Evolutionary conservation across 1,284 basidiomycete genomes (phyloP), one percentile per base, ranked within the genome.

Genomic region (Apiotrichum gracile): DNA sequence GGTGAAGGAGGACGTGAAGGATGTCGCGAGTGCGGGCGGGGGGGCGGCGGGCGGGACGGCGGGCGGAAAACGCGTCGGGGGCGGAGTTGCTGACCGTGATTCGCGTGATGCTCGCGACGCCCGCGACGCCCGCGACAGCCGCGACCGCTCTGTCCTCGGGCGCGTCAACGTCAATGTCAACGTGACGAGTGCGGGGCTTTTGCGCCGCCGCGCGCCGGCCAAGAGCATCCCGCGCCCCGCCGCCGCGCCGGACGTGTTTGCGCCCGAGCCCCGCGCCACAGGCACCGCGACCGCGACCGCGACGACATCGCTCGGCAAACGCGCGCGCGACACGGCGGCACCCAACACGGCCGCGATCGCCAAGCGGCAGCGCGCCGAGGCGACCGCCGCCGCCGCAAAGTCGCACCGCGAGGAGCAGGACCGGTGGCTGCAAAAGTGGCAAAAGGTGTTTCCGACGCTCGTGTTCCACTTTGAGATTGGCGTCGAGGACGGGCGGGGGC

Each of bases 361-460:
- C 10, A 57, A 60, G 42, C 53, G 57, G 24, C 39, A 51, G 7
- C 54, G 56, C 19, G 49, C 51, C 6, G 50, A 54, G 19, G 45
- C 50, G 24, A 50, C 55, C 3, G 31, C 51, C 17, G 5, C 31
- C 19, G 49, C 50, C n/a, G 52, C 47, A 21, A 55, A 57, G 55
- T 26, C 24, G 5, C 39, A 51, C 21, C 55, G 55, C 41, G 78
- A 57, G 21, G 81, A 82, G 61, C 81, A 83, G 57, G 79, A 80
- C 19, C 85, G 88, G 62, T 97, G 91, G 78, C 83, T 82, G 61
- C 73, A 81, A 40, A 96, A 91, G 77, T 97, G 92, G 75, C 82
- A 81, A 51, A 82, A 83, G 53, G 87, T 86, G 17, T 94, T 97
- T 74, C 89, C 90, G 2, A 78, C 74, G 25, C 91, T 86, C 78